phyloP scores from a whole-genome alignment of 148 eudicot genomes.

The Beta vulgaris region DNA sequence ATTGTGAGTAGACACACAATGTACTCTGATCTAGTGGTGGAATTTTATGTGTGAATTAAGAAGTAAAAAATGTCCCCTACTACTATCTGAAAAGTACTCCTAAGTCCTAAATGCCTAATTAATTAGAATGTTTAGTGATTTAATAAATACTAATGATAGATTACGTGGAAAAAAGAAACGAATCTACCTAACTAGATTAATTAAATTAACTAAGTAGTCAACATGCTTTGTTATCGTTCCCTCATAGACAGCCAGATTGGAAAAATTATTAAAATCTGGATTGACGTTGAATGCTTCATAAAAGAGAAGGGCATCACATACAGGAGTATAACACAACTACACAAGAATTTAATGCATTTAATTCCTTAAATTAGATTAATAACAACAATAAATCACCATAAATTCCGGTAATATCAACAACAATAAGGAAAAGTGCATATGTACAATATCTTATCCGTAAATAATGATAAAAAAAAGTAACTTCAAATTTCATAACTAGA shows the following conservation, averaged over 20 bases:
- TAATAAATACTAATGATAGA: neutral
- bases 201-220: neutral
- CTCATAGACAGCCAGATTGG: neutral
- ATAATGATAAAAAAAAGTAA: too few species aligned
- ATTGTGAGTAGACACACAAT: constrained; percentile 14
- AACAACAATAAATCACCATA: too few species aligned
- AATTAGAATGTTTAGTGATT: neutral
- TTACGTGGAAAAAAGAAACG: neutral
- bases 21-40: neutral
- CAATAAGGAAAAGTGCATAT: too few species aligned
- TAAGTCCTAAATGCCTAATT: neutral
- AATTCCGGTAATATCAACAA: too few species aligned
- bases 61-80: neutral
- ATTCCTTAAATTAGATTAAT: too few species aligned
- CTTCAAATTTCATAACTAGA: too few species aligned
- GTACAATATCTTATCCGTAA: too few species aligned
- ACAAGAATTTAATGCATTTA: too few species aligned
- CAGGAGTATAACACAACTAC: too few species aligned
- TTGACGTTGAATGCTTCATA: neutral
- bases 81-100: neutral
- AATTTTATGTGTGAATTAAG: too few species aligned
- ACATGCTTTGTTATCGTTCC: neutral
- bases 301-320: neutral
- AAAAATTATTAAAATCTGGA: neutral
- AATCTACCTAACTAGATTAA: neutral